Base-by-base conservation (phyloP, 1,284 basidiomycete genomes). In the Boletellus deceptivus region DNA sequence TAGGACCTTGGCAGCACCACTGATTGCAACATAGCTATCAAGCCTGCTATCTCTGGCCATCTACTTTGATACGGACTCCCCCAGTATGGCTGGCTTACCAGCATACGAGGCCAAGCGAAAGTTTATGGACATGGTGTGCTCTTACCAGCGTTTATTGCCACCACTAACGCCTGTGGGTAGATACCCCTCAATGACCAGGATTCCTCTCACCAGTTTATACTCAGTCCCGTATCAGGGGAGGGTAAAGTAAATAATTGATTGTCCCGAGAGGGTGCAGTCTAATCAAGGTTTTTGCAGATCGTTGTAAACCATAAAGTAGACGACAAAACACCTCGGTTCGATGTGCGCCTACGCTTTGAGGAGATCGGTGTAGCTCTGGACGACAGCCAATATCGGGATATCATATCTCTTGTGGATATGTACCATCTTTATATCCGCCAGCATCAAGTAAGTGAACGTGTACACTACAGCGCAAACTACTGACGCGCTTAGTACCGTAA, bases 381-480 rank as follows among this genome's bases (percentile, higher is more conserved):
- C 66, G 86, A 94, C 58, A 84, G 96, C 59, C 98, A 99, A 71
- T 99, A 99, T 68, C 84, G 93, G 42, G 94, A 99, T 69, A 85
- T 83, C 13, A 91, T 99, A 56, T 96, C 92, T 18, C 82, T 99
- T 47, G 77, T 95, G 54, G 96, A 99, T 68, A 93, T 98, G 78
- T 98, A 98, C 72, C 96, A 99, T 68, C 91, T 99, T 57, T 98
- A 96, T 72, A 81, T 87, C 43, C 85, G 97, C 48, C 91, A 92
- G 59, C 89, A 90, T 55, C 91, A 93, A 76, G 89, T 90, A 66
- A 59, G 72, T 62, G 20, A 20, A 27, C 24, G 22, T 49, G 13
- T 24, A 41, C 20, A 7, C 6, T 27, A 25, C 20, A 37, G 17
- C 22, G 39, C 43, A 45, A 39, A 27, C 18, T 48, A 17, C 48